These are phyloP conservation scores for Suillus spraguei DNA, from an alignment of 768 basidiomycete species.

Conservation along the genomic window DNA sequence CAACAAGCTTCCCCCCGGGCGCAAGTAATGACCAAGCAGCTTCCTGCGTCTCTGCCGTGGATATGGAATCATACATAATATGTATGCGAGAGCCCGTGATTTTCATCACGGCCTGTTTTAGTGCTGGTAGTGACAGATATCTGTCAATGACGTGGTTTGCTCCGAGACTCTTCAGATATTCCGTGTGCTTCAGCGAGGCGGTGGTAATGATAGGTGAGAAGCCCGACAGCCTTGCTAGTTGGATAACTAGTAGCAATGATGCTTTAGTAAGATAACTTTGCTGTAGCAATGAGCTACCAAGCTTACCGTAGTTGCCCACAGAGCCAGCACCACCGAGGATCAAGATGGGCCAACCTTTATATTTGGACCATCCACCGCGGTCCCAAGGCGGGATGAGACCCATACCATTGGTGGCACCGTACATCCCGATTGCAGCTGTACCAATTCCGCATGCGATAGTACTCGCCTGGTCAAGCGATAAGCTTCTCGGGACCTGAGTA, in stretches of 20 bases:
- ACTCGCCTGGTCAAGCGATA: slow-evolving; percentile 51
- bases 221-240: slow-evolving; percentile 43
- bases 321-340: slow-evolving; percentile 52
- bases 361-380: slow-evolving; percentile 39
- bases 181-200: slow-evolving; percentile 38
- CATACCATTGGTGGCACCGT: slow-evolving; percentile 41
- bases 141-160: slow-evolving; percentile 40
- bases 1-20: slow-evolving; percentile 38
- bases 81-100: slow-evolving; percentile 39
- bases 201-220: slow-evolving; percentile 39
- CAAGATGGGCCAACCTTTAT: slow-evolving; percentile 46
- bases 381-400: slow-evolving; percentile 44
- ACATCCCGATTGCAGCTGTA: slow-evolving; percentile 54
- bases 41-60: slow-evolving; percentile 41
- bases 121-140: slow-evolving; percentile 26
- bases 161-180: slow-evolving; percentile 35
- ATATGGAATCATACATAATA: slow-evolving; percentile 42
- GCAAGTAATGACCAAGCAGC: slow-evolving; percentile 39
- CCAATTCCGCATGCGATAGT: slow-evolving; percentile 52
- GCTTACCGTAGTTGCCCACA: slow-evolving; percentile 52
- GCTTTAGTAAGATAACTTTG: slow-evolving; percentile 19
- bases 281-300: slow-evolving; percentile 10
- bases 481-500: slow-evolving; percentile 45
- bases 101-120: slow-evolving; percentile 38
- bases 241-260: slow-evolving; percentile 32